These are phyloP conservation scores for Pachysandra terminalis DNA, from an alignment of 164 flowering plant genomes.

Conservation along the genomic window DNA sequence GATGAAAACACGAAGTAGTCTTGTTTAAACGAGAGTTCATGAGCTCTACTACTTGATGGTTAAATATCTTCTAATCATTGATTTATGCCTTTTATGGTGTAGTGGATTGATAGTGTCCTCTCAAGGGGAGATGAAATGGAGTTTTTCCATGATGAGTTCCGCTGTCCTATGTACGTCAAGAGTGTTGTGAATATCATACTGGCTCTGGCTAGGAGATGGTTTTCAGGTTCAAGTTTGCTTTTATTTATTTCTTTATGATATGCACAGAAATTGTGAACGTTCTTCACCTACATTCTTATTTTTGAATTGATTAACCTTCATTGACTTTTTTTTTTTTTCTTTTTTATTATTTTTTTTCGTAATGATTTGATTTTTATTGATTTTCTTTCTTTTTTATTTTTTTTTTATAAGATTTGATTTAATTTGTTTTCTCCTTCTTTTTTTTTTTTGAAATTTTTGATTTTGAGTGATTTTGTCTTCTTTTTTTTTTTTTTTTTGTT, in stretches of 20 bases:
- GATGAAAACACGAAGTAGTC: neutral
- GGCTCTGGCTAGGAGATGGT: conserved; percentile 51
- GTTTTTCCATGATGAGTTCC: conserved; percentile 83
- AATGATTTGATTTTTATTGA: no score
- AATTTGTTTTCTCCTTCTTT: no score
- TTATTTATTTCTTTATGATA: neutral
- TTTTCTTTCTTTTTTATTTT: no score
- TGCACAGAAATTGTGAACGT: neutral
- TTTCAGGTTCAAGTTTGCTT: conserved; percentile 44
- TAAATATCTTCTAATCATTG: neutral
- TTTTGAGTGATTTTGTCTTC: no score
- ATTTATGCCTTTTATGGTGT: conserved; percentile 14
- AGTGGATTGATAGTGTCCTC: conserved; percentile 89
- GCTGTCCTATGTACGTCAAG: conserved; percentile 85
- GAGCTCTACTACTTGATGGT: neutral
- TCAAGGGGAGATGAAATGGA: conserved; percentile 58
- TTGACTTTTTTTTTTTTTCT: no score
- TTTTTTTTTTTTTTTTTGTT: no score
- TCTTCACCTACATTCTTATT: no score
- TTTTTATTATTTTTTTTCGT: no score
- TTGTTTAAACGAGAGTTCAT: neutral
- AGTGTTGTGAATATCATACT: conserved; percentile 64
- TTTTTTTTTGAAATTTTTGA: no score
- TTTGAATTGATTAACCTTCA: no score
- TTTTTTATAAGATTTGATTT: no score